phyloP scores from a whole-genome alignment of 495 filamentous ascomycete species.

The Penicillium chermesinum region DNA sequence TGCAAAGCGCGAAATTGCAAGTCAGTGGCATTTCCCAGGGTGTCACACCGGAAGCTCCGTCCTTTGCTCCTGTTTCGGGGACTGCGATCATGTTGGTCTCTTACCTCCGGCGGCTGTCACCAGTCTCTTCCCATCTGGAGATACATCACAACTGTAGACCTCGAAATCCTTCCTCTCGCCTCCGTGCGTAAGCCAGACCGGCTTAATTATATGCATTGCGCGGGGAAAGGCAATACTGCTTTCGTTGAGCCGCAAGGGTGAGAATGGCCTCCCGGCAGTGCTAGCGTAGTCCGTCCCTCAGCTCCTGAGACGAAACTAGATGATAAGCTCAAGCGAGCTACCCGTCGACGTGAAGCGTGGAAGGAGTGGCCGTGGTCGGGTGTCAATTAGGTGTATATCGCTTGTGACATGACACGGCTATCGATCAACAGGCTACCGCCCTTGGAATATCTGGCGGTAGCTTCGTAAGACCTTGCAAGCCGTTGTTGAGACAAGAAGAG shows the following conservation, averaged over 20 bases:
- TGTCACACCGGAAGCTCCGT: background rate
- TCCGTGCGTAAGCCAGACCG: conserved; percentile 87
- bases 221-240: no score
- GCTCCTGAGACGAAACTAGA: background rate
- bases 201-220: conserved; percentile 86
- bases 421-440: conserved; percentile 3
- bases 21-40: background rate
- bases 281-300: background rate
- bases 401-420: conserved; percentile 28
- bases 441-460: background rate
- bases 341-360: background rate
- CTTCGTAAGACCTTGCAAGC: background rate
- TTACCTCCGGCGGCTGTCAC: conserved; percentile 90
- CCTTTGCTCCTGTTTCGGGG: background rate
- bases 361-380: conserved; percentile 2
- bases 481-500: background rate
- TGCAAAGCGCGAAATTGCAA: conserved; percentile 28
- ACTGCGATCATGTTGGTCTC: conserved; percentile 9
- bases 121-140: conserved; percentile 83
- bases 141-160: conserved; percentile 95
- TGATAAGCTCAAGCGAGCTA: background rate
- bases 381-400: conserved; percentile 12
- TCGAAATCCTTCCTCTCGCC: conserved; percentile 96
- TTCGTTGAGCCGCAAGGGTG: no score
- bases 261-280: background rate